Percentiles rank a stretch among this genome's conserved stretches.
Conservation (phyloP, 2,329 filamentous ascomycete species). For the Aspergillus sp. region DNA sequence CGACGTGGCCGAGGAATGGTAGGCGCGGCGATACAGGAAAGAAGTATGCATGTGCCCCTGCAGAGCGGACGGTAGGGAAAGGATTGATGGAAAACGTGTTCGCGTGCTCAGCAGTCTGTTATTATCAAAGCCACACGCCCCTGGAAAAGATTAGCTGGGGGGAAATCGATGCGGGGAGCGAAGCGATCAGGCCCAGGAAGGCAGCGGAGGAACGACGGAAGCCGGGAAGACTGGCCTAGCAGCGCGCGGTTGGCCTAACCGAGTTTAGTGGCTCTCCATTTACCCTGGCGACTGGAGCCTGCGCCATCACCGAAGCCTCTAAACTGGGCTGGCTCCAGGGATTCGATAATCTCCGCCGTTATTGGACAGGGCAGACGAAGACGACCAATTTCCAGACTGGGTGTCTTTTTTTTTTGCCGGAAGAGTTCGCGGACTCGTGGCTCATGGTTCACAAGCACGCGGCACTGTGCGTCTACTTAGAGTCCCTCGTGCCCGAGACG, state of each 20-base stretch:
- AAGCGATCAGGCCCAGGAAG: conserved; percentile 15
- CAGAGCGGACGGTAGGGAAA: conserved; percentile 5
- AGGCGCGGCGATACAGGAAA: conserved; percentile 30
- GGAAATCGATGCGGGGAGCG: conserved; percentile 1
- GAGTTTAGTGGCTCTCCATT: not conserved
- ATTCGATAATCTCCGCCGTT: not conserved
- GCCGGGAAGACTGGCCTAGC: not conserved
- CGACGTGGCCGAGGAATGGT: conserved; percentile 32
- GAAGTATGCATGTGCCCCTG: conserved; percentile 37
- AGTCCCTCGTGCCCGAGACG: not conserved
- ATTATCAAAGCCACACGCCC: conserved; percentile 8
- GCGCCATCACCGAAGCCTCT: not conserved
- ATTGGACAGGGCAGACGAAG: not conserved
- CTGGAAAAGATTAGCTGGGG: conserved; percentile 8
- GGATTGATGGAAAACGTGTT: not conserved
- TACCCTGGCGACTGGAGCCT: not conserved
- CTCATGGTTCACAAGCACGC: not conserved
- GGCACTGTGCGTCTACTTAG: not conserved
- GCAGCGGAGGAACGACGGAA: conserved; percentile 20
- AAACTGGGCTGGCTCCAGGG: not conserved
- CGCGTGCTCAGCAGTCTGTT: not conserved
- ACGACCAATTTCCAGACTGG: not conserved
- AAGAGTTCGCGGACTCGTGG: not conserved
- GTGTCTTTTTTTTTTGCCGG: not conserved
- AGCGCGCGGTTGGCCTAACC: not conserved